Percentiles rank a stretch among this genome's conserved stretches.
phyloP scores from a whole-genome alignment of 192 early-diverging fungal genomes.

The Mortierella antarctica region DNA sequence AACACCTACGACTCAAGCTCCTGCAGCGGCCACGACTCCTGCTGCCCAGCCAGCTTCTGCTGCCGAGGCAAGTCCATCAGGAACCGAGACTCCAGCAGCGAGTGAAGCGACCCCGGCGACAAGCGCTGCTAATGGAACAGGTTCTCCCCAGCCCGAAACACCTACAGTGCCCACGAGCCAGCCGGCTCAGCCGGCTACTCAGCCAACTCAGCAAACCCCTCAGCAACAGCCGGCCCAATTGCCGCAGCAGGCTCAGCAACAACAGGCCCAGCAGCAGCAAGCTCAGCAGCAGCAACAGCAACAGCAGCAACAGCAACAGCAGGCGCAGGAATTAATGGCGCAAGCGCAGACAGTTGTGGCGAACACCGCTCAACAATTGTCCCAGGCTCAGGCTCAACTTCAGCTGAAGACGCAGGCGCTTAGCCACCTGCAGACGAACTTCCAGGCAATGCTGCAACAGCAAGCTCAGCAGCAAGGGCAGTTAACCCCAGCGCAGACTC shows the following conservation, averaged over 20 bases:
- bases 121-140: constrained; percentile 26
- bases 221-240: constrained; percentile 1
- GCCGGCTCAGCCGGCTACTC: background rate
- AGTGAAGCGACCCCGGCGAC: constrained; percentile 18
- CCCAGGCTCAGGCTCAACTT: constrained; percentile 30
- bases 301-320: constrained; percentile 30
- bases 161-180: constrained; percentile 11
- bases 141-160: constrained; percentile 37
- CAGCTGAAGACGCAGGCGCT: constrained; percentile 36
- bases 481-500: constrained; percentile 7
- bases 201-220: constrained; percentile 6
- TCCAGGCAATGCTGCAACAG: constrained; percentile 37
- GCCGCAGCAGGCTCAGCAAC: constrained; percentile 32
- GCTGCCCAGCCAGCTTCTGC: constrained; percentile 7
- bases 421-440: constrained; percentile 40
- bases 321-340: constrained; percentile 14
- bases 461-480: constrained; percentile 23
- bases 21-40: constrained; percentile 31
- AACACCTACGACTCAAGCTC: constrained; percentile 27
- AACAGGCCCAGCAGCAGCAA: constrained; percentile 17
- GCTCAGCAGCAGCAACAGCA: constrained; percentile 30
- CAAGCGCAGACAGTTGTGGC: no score
- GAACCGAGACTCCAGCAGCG: constrained; percentile 16
- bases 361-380: constrained; percentile 34
- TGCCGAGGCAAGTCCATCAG: constrained; percentile 24